A percentile compares a stretch with the other conserved stretches of the same genome.
These are phyloP conservation scores for Nicotiana obtusifolia DNA, from an alignment of 257 asterid genomes.

Conservation along the genomic window DNA sequence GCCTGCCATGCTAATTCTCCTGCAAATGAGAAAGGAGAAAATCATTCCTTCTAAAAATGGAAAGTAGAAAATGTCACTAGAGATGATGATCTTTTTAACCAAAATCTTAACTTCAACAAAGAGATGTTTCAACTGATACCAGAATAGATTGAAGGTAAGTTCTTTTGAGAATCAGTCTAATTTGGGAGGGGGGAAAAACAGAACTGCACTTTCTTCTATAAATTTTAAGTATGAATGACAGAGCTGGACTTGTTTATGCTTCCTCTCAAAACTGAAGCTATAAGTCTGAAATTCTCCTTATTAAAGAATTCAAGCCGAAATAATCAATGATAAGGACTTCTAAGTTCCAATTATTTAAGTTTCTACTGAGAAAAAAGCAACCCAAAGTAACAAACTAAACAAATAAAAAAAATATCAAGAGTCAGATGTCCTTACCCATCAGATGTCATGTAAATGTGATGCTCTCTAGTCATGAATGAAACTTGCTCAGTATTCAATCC, in stretches of 20 bases:
- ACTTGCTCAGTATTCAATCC: constrained; percentile 67
- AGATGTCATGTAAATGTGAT: constrained; percentile 84
- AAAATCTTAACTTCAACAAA: background rate
- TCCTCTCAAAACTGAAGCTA: background rate
- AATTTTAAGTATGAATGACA: background rate
- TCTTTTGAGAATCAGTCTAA: background rate
- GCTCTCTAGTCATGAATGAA: constrained; percentile 68
- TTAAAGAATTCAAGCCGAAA: background rate
- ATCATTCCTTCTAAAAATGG: background rate
- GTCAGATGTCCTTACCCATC: constrained; percentile 52
- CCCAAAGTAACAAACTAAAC: background rate
- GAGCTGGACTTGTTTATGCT: background rate
- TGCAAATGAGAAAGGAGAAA: constrained; percentile 22
- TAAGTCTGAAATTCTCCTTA: background rate
- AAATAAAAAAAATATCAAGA: background rate
- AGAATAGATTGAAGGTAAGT: background rate
- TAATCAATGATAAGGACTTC: background rate
- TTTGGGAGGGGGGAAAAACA: background rate
- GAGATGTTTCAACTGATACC: background rate
- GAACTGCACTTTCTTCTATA: background rate
- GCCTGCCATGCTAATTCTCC: constrained; percentile 94
- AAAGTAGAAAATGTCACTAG: background rate
- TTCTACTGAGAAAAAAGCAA: background rate
- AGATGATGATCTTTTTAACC: background rate
- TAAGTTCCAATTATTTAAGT: background rate